phyloP scores from a whole-genome alignment of 768 basidiomycete genomes.

The Lactifluus pinguis region DNA sequence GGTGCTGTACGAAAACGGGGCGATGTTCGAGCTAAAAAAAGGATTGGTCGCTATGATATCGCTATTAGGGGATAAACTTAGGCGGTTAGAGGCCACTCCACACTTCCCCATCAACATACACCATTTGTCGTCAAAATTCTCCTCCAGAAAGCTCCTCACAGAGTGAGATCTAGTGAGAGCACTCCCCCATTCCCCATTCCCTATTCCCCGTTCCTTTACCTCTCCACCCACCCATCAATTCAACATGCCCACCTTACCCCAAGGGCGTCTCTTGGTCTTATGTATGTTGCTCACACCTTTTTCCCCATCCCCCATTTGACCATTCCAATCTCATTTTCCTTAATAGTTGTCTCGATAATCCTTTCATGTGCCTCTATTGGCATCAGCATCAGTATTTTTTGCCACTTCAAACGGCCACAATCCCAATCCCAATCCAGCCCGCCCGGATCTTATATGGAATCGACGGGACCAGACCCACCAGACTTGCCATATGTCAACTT shows the following conservation, averaged over 20 bases:
- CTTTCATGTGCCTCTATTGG: slow-evolving; percentile 4
- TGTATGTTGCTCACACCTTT: not conserved
- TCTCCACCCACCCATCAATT: not conserved
- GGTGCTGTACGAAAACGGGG: too few relatives aligned
- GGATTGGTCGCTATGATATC: too few relatives aligned
- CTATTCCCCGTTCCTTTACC: not conserved
- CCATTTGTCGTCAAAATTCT: too few relatives aligned
- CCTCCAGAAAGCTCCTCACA: too few relatives aligned
- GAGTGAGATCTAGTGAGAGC: too few relatives aligned
- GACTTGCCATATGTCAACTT: too few relatives aligned
- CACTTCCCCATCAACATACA: too few relatives aligned
- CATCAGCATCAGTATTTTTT: slow-evolving; percentile 5
- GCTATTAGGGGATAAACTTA: too few relatives aligned
- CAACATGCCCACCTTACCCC: slow-evolving; percentile 9
- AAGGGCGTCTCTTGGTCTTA: slow-evolving; percentile 6
- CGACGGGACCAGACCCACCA: accelerated
- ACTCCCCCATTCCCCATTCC: not conserved
- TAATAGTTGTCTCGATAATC: slow-evolving; percentile 1
- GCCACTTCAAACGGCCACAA: not conserved
- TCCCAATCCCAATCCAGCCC: too few relatives aligned
- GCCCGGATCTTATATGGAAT: accelerated
- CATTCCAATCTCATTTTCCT: not conserved
- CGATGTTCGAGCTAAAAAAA: too few relatives aligned
- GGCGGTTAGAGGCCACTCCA: too few relatives aligned
- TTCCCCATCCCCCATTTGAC: not conserved